Evolutionary conservation across 2,329 filamentous ascomycete genomes (phyloP), one percentile per base, ranked within the genome.

Genomic region (Zymoseptoria crescenta): DNA sequence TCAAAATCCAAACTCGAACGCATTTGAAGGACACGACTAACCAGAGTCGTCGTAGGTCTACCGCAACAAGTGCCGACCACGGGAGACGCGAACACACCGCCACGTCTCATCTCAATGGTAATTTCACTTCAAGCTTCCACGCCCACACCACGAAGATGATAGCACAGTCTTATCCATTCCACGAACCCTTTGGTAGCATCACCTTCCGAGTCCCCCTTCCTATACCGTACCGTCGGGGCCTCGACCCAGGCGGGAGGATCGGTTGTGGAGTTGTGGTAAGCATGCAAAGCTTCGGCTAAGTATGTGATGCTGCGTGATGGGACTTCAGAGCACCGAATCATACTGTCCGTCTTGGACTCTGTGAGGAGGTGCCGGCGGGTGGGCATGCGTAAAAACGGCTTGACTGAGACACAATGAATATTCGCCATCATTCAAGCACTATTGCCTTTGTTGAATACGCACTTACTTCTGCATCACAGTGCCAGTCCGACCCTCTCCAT

Each of bases 161-260:
- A 70, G 60, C 68, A 27, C 55, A 74, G 72, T 74, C 70, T 68
- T 52, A 74, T 74, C 72, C 72, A 74, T 74, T 74, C 72, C 68
- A 73, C 68, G 70, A 74, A 68, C 67, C 65, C 60, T 60, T 52
- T 54, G 68, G 68, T 69, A 66, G 72, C 70, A 70, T 68, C 58
- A 61, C 65, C 67, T 63, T 62, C 69, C 72, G 69, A 73, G 71
- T 64, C 67, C 67, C 67, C 67, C 35, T 72, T 73, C 63, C 68
- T 67, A 68, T 73, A 74, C 70, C 68, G 68, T 71, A 74, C 71
- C 68, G 55, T 61, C 24, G 30, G 55, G 49, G 64, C 62, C 65
- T 61, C 59, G 61, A 61, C 63, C 60, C 45, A 55, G 29, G 57
- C 61, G 72, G 71, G 60, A 74, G 63, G 72, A 74, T 72, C 69